Evolutionary conservation across 2,329 filamentous ascomycete genomes (phyloP), one percentile per base, ranked within the genome.

Genomic region (Penicillium occitanis): DNA sequence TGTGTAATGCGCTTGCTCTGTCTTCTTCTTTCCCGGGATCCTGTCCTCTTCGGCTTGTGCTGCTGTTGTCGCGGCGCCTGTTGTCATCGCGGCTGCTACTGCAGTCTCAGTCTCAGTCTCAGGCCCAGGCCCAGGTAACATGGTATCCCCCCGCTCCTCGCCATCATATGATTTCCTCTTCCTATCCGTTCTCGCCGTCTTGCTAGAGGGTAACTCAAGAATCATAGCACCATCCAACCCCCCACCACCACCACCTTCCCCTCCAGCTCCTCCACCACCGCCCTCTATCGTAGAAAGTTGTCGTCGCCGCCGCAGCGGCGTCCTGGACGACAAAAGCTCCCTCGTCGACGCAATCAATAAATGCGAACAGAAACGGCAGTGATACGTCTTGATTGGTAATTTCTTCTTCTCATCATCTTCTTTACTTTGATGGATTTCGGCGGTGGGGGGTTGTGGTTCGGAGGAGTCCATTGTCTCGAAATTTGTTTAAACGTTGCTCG

Each of bases 361-460:
- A 70, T 88, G 84, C 55, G 82, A 86, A 82, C 89, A 91, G 74
- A 88, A 83, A 55, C 76, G 75, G 81, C 89, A 91, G 73, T 84
- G 87, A 74, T 87, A 86, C 19, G 85, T 83, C 71, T 80, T 82
- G 60, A 85, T 71, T 69, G 73, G 74, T 62, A 77, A 72, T 46
- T 59, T 65, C n/a, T 55, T 53, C 5, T 64, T n/a, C 11, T 17
- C 22, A 30, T 57, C 40, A 25, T 60, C 8, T 64, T 60, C 3
- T 50, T 25, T 3, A 10, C 48, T 59, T 22, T 25, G 28, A 3
- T 22, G 19, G n/a, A 5, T 50, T 17, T 40, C 37, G 37, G 33
- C 25, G 25, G 25, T 25, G 25, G 25, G 25, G 25, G 25, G 2
- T 25, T 25, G 25, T 25, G 25, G 2, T 35, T 35, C 33, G 33